These are phyloP conservation scores for Theobroma grandiflorum DNA, from an alignment of 441 rosid species.

Conservation along the genomic window DNA sequence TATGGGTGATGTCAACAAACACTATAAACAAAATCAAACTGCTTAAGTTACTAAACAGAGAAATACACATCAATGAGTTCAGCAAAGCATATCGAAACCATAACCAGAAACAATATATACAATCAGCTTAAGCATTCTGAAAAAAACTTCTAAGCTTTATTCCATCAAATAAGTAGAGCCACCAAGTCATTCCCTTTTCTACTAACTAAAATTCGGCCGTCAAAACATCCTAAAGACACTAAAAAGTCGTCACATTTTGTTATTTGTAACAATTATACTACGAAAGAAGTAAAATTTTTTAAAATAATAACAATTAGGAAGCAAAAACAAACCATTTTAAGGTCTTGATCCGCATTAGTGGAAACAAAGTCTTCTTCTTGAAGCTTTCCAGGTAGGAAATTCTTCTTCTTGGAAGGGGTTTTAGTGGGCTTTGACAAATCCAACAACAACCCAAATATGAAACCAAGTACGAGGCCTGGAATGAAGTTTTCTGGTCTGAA, in stretches of 20 bases:
- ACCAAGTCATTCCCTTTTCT: no score
- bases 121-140: no score
- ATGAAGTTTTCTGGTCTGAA: constrained; percentile 79
- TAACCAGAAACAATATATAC: no score
- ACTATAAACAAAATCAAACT: background rate
- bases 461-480: constrained; percentile 85
- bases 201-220: no score
- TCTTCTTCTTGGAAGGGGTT: constrained; percentile 56
- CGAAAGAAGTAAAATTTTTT: background rate
- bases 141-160: no score
- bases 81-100: background rate
- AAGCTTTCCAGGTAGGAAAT: constrained; percentile 59
- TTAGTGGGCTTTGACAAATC: constrained; percentile 67
- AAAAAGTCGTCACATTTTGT: background rate
- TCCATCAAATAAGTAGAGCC: no score
- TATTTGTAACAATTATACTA: background rate
- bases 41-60: background rate
- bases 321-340: constrained; percentile 69
- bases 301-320: background rate
- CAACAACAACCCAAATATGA: constrained; percentile 76
- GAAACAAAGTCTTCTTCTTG: constrained; percentile 49
- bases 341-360: constrained; percentile 62
- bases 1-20: background rate
- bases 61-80: background rate
- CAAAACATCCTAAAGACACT: background rate